Conservation (phyloP, 1,284 basidiomycete species). For the Cutaneotrichosporon cavernicola region DNA sequence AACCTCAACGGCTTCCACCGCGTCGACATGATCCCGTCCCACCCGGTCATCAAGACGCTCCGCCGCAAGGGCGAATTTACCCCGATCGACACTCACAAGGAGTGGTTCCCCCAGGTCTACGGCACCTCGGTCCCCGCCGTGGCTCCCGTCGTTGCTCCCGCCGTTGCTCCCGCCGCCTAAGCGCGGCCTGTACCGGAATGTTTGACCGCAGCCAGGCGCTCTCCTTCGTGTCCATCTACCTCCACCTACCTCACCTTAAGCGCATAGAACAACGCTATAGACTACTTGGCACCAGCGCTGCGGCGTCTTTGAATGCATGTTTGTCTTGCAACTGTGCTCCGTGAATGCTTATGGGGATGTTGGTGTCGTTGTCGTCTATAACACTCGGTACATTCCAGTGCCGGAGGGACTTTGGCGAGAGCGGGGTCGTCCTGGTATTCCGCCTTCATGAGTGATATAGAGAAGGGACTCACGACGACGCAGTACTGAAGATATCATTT, state of each 20-base stretch:
- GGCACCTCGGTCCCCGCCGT: slow-evolving; percentile 9
- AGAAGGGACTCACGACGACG: too few relatives aligned
- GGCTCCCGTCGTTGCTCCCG: neutral
- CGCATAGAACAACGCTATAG: slow-evolving; percentile 9
- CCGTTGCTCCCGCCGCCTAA: neutral
- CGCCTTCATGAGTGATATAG: too few relatives aligned
- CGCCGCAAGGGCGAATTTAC: slow-evolving; percentile 20
- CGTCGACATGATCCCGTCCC: slow-evolving; percentile 70
- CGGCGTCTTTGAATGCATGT: slow-evolving; percentile 10
- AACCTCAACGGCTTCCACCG: slow-evolving; percentile 94
- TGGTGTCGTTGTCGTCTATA: too few relatives aligned
- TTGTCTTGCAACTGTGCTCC: neutral
- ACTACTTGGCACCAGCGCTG: slow-evolving; percentile 7
- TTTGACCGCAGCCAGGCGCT: neutral
- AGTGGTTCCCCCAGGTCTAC: slow-evolving; percentile 36
- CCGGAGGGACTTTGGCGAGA: too few relatives aligned
- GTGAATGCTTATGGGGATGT: too few relatives aligned
- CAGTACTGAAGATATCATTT: too few relatives aligned
- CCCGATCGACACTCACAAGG: slow-evolving; percentile 40
- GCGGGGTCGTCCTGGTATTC: too few relatives aligned
- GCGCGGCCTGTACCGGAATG: neutral
- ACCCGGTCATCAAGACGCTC: slow-evolving; percentile 53
- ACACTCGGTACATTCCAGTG: too few relatives aligned
- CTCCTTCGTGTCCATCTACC: neutral
- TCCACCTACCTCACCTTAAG: neutral